These are phyloP conservation scores for Pelargonium australe DNA, from an alignment of 441 rosid genomes.

Conservation along the genomic window DNA sequence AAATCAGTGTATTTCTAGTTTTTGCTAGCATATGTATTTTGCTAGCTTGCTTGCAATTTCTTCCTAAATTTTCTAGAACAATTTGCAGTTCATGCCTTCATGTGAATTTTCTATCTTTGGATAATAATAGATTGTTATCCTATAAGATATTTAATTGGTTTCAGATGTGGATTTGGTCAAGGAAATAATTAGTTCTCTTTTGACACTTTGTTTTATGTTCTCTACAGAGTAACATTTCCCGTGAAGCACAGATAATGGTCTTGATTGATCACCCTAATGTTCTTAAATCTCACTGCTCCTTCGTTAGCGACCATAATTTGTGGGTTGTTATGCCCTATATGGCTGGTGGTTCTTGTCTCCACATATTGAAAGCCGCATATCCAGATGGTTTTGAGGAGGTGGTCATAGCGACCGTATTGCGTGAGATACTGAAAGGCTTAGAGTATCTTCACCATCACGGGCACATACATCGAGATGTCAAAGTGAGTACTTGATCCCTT, in stretches of 20 bases:
- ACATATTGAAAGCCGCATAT: slow-evolving; percentile 83
- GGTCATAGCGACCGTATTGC: slow-evolving; percentile 75
- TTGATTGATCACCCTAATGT: slow-evolving; percentile 90
- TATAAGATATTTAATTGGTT: background rate
- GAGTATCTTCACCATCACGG: slow-evolving; percentile 99
- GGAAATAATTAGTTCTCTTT: background rate
- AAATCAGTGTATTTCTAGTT: background rate
- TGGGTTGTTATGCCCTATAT: slow-evolving; percentile 98
- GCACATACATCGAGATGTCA: slow-evolving; percentile 93
- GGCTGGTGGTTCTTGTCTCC: slow-evolving; percentile 98
- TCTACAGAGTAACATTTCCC: slow-evolving; percentile 60
- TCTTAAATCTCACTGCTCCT: slow-evolving; percentile 87
- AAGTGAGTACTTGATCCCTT: slow-evolving; percentile 38
- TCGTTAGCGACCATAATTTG: slow-evolving; percentile 76
- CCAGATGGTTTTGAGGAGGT: slow-evolving; percentile 93
- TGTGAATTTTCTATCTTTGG: background rate
- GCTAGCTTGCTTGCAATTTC: background rate
- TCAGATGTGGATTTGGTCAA: background rate
- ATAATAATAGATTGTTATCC: background rate
- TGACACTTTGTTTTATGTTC: background rate
- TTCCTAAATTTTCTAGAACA: background rate
- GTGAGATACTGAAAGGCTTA: slow-evolving; percentile 78
- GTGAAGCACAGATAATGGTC: slow-evolving; percentile 94
- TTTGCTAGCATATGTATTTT: background rate
- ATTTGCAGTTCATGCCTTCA: background rate